phyloP scores from a whole-genome alignment of 2,329 filamentous ascomycete species.

The Hymenoscyphus linearis region DNA sequence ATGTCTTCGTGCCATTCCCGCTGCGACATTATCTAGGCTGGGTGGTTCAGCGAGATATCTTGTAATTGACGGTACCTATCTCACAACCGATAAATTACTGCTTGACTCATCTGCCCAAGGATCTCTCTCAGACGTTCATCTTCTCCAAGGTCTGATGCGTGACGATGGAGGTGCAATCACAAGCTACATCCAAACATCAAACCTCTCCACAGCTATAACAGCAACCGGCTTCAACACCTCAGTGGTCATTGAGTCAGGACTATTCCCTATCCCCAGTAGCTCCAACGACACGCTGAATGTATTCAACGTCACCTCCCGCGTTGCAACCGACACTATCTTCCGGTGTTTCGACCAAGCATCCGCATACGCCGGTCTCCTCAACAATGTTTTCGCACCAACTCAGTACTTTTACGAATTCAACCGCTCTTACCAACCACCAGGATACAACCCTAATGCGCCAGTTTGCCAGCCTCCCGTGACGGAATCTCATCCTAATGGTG shows the following conservation, averaged over 20 bases:
- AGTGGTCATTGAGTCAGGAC: constrained; percentile 6
- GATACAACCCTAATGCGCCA: constrained; percentile 18
- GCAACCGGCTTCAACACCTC: constrained; percentile 13
- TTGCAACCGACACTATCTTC: constrained; percentile 30
- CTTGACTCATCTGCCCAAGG: constrained; percentile 9
- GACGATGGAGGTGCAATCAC: constrained; percentile 31
- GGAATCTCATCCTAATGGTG: constrained; percentile 25
- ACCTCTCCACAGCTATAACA: constrained; percentile 13
- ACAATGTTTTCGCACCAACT: constrained; percentile 29
- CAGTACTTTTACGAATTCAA: constrained; percentile 34
- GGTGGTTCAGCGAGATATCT: constrained; percentile 16
- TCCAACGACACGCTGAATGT: constrained; percentile 18
- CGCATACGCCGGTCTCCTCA: constrained; percentile 24
- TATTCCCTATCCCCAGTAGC: constrained; percentile 19
- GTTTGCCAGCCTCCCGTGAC: constrained; percentile 26
- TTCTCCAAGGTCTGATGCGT: constrained; percentile 31
- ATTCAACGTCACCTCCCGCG: constrained; percentile 32
- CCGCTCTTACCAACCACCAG: constrained; percentile 29
- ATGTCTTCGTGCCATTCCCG: constrained; percentile 17
- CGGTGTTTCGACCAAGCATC: constrained; percentile 29
- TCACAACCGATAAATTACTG: constrained; percentile 18
- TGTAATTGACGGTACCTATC: constrained; percentile 29
- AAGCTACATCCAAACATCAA: constrained; percentile 18
- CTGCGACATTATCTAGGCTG: constrained; percentile 9
- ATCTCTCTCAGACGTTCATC: constrained; percentile 21